Evolutionary conservation across 140 eudicot genomes (phyloP), one percentile per base, ranked within the genome.

Genomic region (Erigeron philadelphicus): DNA sequence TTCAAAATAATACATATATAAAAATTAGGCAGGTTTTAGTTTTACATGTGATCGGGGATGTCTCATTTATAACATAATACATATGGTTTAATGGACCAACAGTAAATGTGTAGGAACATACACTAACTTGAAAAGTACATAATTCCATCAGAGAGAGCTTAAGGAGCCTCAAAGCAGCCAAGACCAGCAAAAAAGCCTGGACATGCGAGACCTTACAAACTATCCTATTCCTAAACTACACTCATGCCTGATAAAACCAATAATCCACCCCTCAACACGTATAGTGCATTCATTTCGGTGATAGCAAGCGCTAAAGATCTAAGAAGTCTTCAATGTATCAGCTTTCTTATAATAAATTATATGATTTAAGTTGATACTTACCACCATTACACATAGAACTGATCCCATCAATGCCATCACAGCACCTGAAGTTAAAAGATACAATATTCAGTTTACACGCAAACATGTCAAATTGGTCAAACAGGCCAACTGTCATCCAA

Each of bases 401-500:
- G 98, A 92, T 7, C 98, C 98, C 71, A 86, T 84, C 59, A 92
- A 75, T 46, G 98, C 77, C 96, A 92, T 92, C 79, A 92, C 83
- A 44, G 84, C 84, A 82, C 96, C 98, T 93, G 86, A 78, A 84
- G 65, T 40, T 12, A 21, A 61, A 73, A 76, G 66, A 72, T 64
- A 64, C 6, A 35, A 69, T 19, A 48, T 55, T 67, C 11, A 48
- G 71, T 25, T 64, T 16, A 47, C 44, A 13, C 11, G 12, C 12
- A 2, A 31, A 31, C 38, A 31, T 31, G 38, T 31, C 38, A 31
- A 31, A 31, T 31, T 31, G 38, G 38, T 31, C 50, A 46, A 46
- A 46, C 50, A 6, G 50, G 1, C 7, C 2, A 46, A 46, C 6
- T 8, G 50, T 46, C 50, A 46, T 2, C 50, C 13, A 46, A 46